These are phyloP conservation scores for Camelina sativa DNA, from an alignment of 345 rosid species.

Conservation along the genomic window DNA sequence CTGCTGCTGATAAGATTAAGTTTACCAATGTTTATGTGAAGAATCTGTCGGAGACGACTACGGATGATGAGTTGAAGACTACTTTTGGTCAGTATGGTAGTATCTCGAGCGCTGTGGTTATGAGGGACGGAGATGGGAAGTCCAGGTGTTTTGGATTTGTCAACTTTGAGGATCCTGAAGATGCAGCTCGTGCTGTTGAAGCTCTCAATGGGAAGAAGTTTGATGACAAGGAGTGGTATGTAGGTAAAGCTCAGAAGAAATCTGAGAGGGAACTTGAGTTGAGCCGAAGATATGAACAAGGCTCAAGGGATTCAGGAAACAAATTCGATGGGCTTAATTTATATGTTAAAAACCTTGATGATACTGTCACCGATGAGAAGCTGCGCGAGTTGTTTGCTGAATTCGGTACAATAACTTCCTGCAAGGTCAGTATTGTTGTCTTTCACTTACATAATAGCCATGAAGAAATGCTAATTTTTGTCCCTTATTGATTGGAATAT, in stretches of 20 bases:
- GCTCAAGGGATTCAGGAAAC: conserved; percentile 65
- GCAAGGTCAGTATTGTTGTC: conserved; percentile 66
- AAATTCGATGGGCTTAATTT: conserved; percentile 80
- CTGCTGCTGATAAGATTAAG: conserved; percentile 54
- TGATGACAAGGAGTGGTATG: conserved; percentile 94
- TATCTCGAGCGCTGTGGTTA: conserved; percentile 71
- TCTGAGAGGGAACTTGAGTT: conserved; percentile 85
- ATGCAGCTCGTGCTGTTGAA: conserved; percentile 88
- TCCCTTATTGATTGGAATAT: not conserved
- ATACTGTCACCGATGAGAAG: conserved; percentile 84
- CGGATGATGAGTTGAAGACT: conserved; percentile 65
- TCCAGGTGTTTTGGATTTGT: conserved; percentile 95
- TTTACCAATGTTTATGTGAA: conserved; percentile 81
- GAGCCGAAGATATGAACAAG: conserved; percentile 77
- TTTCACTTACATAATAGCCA: not conserved
- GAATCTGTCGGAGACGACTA: conserved; percentile 63
- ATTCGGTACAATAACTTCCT: conserved; percentile 83
- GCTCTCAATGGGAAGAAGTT: conserved; percentile 76
- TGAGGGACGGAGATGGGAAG: conserved; percentile 81
- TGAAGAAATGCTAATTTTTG: not conserved
- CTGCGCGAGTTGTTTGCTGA: conserved; percentile 83
- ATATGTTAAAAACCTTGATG: conserved; percentile 88
- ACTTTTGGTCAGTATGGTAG: conserved; percentile 69
- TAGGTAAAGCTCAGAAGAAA: conserved; percentile 93
- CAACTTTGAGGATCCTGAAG: conserved; percentile 85